Conservation (phyloP, 1,284 basidiomycete genomes). For the Golubevia pallescens region DNA sequence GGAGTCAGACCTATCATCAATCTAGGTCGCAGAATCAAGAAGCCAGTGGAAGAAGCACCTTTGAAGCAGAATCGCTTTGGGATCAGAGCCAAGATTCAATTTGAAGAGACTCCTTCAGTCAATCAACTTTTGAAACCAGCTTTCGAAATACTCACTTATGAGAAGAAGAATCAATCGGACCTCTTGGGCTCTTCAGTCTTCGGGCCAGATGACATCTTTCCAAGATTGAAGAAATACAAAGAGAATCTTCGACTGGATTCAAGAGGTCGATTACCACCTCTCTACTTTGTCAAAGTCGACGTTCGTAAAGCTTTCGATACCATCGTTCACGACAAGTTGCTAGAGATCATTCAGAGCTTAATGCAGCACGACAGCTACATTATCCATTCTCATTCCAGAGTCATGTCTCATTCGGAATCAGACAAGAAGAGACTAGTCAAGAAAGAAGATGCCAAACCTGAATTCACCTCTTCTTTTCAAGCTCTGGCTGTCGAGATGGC, state of each 20-base stretch:
- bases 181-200: constrained; percentile 40
- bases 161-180: constrained; percentile 17
- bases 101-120: background rate
- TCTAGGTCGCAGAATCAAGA: constrained; percentile 71
- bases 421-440: constrained; percentile 68
- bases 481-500: constrained; percentile 72
- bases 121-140: constrained; percentile 70
- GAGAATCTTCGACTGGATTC: background rate
- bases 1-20: constrained; percentile 96
- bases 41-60: constrained; percentile 4
- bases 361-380: constrained; percentile 64
- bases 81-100: too few relatives aligned
- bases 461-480: constrained; percentile 6
- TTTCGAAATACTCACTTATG: constrained; percentile 65
- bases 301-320: constrained; percentile 95
- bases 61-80: background rate
- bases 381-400: constrained; percentile 73
- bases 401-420: constrained; percentile 69
- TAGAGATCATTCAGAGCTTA: constrained; percentile 71
- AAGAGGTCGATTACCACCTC: constrained; percentile 3
- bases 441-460: too few relatives aligned
- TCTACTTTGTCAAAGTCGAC: constrained; percentile 95
- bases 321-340: constrained; percentile 84
- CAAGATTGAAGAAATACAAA: constrained; percentile 26
- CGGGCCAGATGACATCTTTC: constrained; percentile 66